phyloP scores from a whole-genome alignment of 305 asterid genomes.

The Solanum aculeatissimum region DNA sequence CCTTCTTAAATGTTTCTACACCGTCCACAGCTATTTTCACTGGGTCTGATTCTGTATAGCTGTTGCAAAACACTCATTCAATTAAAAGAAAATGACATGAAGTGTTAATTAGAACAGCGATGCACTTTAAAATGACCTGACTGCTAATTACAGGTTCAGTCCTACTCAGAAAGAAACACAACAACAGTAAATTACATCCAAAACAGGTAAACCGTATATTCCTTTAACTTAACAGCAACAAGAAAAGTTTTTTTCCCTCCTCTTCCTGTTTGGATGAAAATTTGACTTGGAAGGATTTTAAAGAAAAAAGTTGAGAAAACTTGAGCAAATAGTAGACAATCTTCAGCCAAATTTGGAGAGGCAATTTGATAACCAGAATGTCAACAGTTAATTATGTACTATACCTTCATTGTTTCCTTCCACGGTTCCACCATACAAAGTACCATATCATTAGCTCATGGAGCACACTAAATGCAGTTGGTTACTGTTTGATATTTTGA shows the following conservation, averaged over 20 bases:
- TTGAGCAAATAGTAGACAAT: neutral
- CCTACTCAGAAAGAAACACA: neutral
- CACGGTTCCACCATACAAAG: neutral
- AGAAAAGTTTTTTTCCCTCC: neutral
- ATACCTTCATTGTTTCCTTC: neutral
- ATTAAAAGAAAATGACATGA: neutral
- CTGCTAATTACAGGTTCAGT: neutral
- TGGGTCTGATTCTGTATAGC: conserved; percentile 97
- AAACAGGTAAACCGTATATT: neutral
- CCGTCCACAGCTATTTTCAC: conserved; percentile 90
- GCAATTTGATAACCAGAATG: neutral
- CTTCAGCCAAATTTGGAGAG: neutral
- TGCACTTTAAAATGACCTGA: neutral
- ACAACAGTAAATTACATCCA: neutral
- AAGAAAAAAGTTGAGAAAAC: neutral
- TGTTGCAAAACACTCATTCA: conserved; percentile 20
- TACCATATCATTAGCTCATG: neutral
- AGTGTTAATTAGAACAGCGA: neutral
- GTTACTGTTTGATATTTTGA: neutral
- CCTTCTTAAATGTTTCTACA: conserved; percentile 64
- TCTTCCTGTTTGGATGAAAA: neutral
- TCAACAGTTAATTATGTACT: neutral
- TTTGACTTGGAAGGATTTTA: neutral
- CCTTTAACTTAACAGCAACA: neutral
- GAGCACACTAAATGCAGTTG: neutral